phyloP scores from a whole-genome alignment of 2,329 filamentous ascomycete species.

The Rutstroemia sp. region DNA sequence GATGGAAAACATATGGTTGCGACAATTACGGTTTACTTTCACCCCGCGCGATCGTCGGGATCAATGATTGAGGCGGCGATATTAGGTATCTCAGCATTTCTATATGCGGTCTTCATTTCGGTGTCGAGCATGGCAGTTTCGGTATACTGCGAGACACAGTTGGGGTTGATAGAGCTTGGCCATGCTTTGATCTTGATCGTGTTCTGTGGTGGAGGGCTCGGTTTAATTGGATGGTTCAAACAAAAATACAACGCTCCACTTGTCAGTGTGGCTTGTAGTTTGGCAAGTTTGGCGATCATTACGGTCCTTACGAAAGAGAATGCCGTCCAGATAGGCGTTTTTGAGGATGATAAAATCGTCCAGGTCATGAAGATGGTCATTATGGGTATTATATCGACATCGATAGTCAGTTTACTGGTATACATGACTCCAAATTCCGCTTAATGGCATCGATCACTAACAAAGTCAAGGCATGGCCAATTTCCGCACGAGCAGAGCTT shows the following conservation, averaged over 20 bases:
- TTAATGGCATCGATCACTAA: neutral
- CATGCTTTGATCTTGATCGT: slow-evolving; percentile 73
- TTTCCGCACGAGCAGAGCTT: slow-evolving; percentile 67
- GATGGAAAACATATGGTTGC: slow-evolving; percentile 93
- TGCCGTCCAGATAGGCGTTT: slow-evolving; percentile 72
- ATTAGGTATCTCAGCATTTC: slow-evolving; percentile 68
- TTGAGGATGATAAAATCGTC: slow-evolving; percentile 73
- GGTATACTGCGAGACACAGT: slow-evolving; percentile 63
- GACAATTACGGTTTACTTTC: slow-evolving; percentile 91
- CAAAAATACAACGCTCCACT: slow-evolving; percentile 70
- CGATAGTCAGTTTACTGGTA: slow-evolving; percentile 68
- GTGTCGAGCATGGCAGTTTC: slow-evolving; percentile 85
- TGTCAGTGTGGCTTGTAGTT: slow-evolving; percentile 77
- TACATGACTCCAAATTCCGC: slow-evolving; percentile 28
- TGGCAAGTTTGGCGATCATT: slow-evolving; percentile 83
- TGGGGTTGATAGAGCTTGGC: slow-evolving; percentile 61
- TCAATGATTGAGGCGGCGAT: slow-evolving; percentile 84
- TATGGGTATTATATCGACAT: slow-evolving; percentile 67
- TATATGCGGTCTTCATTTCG: slow-evolving; percentile 69
- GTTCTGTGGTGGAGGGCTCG: slow-evolving; percentile 80
- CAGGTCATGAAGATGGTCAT: slow-evolving; percentile 78
- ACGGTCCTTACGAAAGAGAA: slow-evolving; percentile 88
- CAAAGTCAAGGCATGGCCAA: slow-evolving; percentile 42
- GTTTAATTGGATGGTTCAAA: slow-evolving; percentile 83
- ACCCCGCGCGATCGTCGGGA: slow-evolving; percentile 77